Evolutionary conservation across 305 asterid species (phyloP), one percentile per base, ranked within the genome.

Genomic region (Fraxinus angustifolia): DNA sequence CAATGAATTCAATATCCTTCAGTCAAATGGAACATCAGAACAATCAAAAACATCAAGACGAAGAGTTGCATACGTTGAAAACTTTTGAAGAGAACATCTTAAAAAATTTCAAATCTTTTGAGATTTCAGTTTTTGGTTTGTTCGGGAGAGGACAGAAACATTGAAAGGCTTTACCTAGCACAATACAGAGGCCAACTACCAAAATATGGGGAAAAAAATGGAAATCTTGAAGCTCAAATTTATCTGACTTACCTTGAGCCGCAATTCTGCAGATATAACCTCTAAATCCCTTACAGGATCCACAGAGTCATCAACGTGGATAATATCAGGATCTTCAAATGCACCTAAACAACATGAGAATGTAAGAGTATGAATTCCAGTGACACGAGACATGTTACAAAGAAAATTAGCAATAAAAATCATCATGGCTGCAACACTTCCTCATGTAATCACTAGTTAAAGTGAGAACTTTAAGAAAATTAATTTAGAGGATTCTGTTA

Each of bases 241-340:
- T 36, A 26, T 83, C 58, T 79, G 65, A 48, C 82, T 81, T 89
- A 96, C 99, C 94, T 96, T 96, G 78, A 96, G 97, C 81, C 98
- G 88, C 89, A 96, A 72, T 86, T 96, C 99, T 67, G 88, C 91
- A 73, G 93, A 88, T 80, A 94, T 96, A 80, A 88, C 82, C 90
- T 96, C 99, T 56, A 94, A 88, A 88, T 96, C 99, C 87, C 99
- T 92, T 80, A 93, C 97, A 77, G 99, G 99, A 85, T 96, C 99
- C 48, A 96, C 92, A 1, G 89, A 7, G 90, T 95, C 99, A 91
- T 95, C 99, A 68, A 94, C 98, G 58, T 95, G 99, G 81, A 94
- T 92, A 81, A 96, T 96, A 81, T 92, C 97, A 80, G 98, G 92
- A 89, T 96, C 99, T 84, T 96, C 99, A 87, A 94, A 96, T 76